Evolutionary conservation across 2,329 filamentous ascomycete species (phyloP), one percentile per base, ranked within the genome.

Genomic region (Pseudogymnoascus sp.): DNA sequence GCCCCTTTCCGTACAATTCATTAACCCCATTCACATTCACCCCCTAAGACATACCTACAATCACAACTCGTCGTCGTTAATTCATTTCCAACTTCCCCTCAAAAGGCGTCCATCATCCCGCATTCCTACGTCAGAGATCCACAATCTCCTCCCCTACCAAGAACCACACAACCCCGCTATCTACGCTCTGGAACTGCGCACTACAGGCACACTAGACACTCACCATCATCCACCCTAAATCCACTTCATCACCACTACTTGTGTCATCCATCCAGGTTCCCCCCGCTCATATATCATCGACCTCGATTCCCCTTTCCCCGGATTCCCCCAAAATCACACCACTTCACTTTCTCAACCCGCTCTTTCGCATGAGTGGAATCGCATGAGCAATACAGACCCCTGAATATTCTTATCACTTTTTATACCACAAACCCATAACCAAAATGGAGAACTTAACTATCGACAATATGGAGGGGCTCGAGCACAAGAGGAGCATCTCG

Each of bases 161-260:
- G 1, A 6, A 50, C 13, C 26, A 29, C 6, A 21, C 44, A 50
- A 50, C 44, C 44, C 44, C 44, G 6, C 44, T 50, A 50, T 29
- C 44, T 29, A 26, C 21, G 42, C 42, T 47, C 42, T 47, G 42
- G 40, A 47, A 47, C 40, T 11, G 6, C 40, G 40, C 40, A 44
- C 40, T 44, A 47, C 42, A 47, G 8, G 14, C 42, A 8, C 42
- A 47, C 44, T 50, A 50, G 29, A 50, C 44, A 50, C 44, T 50
- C 44, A 21, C 44, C 44, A 50, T 50, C 44, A 50, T 50, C 44
- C 44, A 50, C 44, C 42, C 42, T 6, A 14, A 47, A 24, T 47
- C 42, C 42, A 47, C 42, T 50, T 50, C 44, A 50, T 50, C 44
- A 50, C 44, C 44, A 50, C 44, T n/a, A 50, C 44, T n/a, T 50